Conservation (phyloP, 441 rosid species). For the Adansonia rubrostipa region DNA sequence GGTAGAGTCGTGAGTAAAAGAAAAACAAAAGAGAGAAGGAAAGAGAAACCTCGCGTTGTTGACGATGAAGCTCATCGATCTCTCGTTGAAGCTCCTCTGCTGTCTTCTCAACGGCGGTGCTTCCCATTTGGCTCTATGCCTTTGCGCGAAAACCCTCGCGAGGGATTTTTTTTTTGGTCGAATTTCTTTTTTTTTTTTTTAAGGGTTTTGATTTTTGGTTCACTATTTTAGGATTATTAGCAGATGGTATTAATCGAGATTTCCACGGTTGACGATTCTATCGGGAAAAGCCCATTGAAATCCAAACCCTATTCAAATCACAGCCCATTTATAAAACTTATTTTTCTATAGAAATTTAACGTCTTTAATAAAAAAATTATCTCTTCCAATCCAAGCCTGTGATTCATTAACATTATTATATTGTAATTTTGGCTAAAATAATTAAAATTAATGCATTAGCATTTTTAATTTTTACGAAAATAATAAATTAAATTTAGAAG, state of each 20-base stretch:
- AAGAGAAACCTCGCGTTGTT: slow-evolving; percentile 76
- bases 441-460: too few relatives aligned
- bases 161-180: not conserved
- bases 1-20: not conserved
- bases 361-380: too few relatives aligned
- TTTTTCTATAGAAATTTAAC: not conserved
- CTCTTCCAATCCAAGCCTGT: too few relatives aligned
- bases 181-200: not conserved
- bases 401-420: too few relatives aligned
- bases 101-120: slow-evolving; percentile 67
- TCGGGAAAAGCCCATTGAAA: not conserved
- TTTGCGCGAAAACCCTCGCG: slow-evolving; percentile 1
- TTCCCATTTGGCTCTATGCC: slow-evolving; percentile 50
- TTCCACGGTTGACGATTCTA: not conserved
- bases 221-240: not conserved
- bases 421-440: too few relatives aligned
- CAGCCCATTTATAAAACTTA: not conserved
- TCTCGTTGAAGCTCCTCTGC: slow-evolving; percentile 81
- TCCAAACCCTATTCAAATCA: not conserved
- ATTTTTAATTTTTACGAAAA: too few relatives aligned
- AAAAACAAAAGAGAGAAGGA: not conserved
- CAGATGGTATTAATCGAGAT: not conserved
- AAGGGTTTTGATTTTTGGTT: not conserved
- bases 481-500: too few relatives aligned
- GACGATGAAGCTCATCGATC: slow-evolving; percentile 93